These are phyloP conservation scores for Carex parvula DNA, from an alignment of 176 grass and related monocot species.

Conservation along the genomic window DNA sequence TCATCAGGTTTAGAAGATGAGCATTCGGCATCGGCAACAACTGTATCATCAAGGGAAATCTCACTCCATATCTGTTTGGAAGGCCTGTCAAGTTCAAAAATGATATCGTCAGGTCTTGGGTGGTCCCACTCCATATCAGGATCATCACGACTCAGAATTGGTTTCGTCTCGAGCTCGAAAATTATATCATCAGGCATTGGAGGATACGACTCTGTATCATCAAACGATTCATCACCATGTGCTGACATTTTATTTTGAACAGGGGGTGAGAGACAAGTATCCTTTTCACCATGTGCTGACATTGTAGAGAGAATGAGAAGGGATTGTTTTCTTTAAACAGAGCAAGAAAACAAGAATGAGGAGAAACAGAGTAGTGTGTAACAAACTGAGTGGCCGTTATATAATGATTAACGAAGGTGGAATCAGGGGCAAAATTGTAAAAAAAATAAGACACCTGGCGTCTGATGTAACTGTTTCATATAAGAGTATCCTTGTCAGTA, in stretches of 20 bases:
- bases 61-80: too few species aligned
- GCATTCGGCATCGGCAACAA: too few species aligned
- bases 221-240: too few species aligned
- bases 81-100: too few species aligned
- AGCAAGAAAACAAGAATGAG: not conserved
- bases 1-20: too few species aligned
- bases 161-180: too few species aligned
- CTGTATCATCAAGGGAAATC: too few species aligned
- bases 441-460: not conserved
- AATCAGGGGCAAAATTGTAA: not conserved
- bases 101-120: too few species aligned
- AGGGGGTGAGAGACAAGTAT: not conserved
- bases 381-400: not conserved
- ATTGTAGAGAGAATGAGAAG: not conserved
- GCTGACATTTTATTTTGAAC: not conserved
- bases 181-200: too few species aligned
- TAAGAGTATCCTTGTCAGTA: not conserved
- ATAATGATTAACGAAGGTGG: not conserved
- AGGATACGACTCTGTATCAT: too few species aligned
- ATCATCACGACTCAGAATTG: too few species aligned
- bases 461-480: not conserved
- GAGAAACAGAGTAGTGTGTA: not conserved
- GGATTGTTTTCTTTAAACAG: not conserved
- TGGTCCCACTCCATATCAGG: too few species aligned
- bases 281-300: not conserved